A percentile compares a stretch with the other conserved stretches of the same genome.
phyloP scores from a whole-genome alignment of 257 asterid genomes.

The Misopates orontium region DNA sequence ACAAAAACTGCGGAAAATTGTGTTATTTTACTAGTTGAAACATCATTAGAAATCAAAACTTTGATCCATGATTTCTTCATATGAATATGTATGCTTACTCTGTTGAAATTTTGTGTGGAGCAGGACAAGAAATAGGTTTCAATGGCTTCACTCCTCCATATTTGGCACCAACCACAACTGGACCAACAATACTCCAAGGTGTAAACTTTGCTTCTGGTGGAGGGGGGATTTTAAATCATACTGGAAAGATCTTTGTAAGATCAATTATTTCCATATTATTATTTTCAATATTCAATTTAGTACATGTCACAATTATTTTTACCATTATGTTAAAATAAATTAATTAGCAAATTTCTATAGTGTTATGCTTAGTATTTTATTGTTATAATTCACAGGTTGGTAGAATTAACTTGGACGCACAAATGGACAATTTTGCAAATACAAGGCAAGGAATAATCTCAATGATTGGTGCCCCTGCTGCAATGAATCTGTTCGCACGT shows the following conservation, averaged over 20 bases:
- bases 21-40: too few relatives aligned
- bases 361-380: too few relatives aligned
- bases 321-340: too few relatives aligned
- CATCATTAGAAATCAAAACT: too few relatives aligned
- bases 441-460: constrained; percentile 58
- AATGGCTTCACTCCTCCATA: constrained; percentile 58
- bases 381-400: constrained; percentile 45
- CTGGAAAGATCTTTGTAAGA: constrained; percentile 69
- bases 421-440: constrained; percentile 71
- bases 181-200: constrained; percentile 53
- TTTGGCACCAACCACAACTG: constrained; percentile 65
- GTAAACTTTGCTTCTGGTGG: constrained; percentile 85
- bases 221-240: constrained; percentile 67
- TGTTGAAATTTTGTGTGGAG: constrained; percentile 4
- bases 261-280: neutral
- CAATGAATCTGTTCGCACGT: constrained; percentile 34
- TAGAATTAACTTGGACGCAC: constrained; percentile 73
- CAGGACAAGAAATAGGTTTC: constrained; percentile 63
- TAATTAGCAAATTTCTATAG: too few relatives aligned
- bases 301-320: too few relatives aligned
- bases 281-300: neutral
- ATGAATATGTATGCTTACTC: neutral
- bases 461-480: constrained; percentile 37
- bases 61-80: too few relatives aligned
- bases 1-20: too few relatives aligned